A percentile compares a stretch with the other conserved stretches of the same genome.
Evolutionary conservation across 2,329 filamentous ascomycete species (phyloP).

Genomic region (Grosmannia clavigera): DNA sequence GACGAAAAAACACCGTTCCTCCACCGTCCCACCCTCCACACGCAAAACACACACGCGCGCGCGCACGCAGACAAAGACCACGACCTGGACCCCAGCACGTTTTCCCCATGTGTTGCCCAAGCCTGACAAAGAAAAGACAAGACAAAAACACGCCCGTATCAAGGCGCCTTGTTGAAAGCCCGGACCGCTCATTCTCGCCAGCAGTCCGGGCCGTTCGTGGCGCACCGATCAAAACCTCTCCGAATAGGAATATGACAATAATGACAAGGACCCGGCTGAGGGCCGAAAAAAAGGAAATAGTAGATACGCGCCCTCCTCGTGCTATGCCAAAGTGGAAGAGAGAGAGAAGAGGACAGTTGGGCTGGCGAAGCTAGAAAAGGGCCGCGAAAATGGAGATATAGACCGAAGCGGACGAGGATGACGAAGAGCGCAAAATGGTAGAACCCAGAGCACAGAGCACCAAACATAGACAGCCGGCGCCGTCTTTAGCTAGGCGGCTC

Average conservation of each 20-base stretch:
- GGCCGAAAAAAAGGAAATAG: neutral
- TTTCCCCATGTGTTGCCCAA: neutral
- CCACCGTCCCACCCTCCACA: neutral
- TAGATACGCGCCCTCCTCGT: too few species aligned
- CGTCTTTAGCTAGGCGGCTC: slow-evolving; percentile 18
- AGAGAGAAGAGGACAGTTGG: too few species aligned
- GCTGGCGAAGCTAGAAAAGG: too few species aligned
- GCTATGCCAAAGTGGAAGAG: too few species aligned
- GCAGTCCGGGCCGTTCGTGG: neutral
- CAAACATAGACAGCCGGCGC: too few species aligned
- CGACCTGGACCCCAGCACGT: neutral
- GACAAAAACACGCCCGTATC: neutral
- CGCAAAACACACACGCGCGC: too few species aligned
- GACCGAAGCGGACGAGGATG: neutral
- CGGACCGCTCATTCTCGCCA: neutral
- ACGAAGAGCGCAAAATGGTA: neutral
- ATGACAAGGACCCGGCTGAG: neutral
- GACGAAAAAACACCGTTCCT: neutral
- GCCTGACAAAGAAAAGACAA: neutral
- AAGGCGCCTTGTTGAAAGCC: neutral
- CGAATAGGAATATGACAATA: neutral
- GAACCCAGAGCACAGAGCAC: neutral
- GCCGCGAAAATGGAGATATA: neutral
- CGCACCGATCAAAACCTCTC: neutral
- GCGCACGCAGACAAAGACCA: neutral